These are phyloP conservation scores for Stachybotrys elegans DNA, from an alignment of 2,329 filamentous ascomycete species.

Conservation along the genomic window DNA sequence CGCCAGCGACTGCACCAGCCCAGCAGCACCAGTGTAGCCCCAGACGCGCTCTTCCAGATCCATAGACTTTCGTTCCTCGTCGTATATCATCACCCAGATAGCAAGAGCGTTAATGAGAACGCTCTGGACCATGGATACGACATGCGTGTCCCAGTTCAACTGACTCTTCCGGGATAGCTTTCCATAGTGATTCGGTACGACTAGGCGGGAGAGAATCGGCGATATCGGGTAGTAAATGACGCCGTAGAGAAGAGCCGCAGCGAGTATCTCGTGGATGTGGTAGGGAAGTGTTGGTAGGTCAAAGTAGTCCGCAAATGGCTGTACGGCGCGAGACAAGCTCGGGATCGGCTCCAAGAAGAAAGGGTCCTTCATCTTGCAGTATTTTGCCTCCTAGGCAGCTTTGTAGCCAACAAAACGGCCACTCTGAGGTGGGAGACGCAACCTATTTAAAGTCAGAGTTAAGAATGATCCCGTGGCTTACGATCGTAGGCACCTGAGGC, in stretches of 20 bases:
- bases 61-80: conserved; percentile 64
- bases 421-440: too few species aligned
- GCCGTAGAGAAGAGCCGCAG: conserved; percentile 64
- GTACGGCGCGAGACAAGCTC: conserved; percentile 48
- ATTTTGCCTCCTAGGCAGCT: background rate
- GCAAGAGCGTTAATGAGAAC: conserved; percentile 65
- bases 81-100: conserved; percentile 66
- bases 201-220: conserved; percentile 55
- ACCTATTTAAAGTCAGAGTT: too few species aligned
- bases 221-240: conserved; percentile 62
- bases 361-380: conserved; percentile 61
- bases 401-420: background rate
- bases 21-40: conserved; percentile 69
- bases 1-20: conserved; percentile 71
- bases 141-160: conserved; percentile 81
- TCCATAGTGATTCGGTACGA: conserved; percentile 61
- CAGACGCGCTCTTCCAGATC: conserved; percentile 64
- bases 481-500: too few species aligned
- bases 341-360: conserved; percentile 61
- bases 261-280: conserved; percentile 72
- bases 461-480: too few species aligned
- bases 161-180: conserved; percentile 57
- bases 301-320: conserved; percentile 60
- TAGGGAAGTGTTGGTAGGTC: conserved; percentile 62
- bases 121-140: conserved; percentile 78